These are phyloP conservation scores for Lachnellula arida DNA, from an alignment of 2,329 filamentous ascomycete species.

Conservation along the genomic window DNA sequence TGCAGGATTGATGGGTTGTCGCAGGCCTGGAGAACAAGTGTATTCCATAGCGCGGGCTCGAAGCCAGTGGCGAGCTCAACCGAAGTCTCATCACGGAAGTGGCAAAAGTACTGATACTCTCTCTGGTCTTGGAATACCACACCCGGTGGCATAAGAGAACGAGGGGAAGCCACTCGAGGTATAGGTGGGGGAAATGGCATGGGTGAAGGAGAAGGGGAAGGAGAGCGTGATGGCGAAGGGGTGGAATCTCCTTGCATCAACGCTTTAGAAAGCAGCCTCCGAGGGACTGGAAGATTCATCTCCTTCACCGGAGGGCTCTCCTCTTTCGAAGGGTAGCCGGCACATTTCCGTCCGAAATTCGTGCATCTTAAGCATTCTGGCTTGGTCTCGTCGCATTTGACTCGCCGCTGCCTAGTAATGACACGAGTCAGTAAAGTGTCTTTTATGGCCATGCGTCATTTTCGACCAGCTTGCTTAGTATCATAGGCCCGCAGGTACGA, in stretches of 20 bases:
- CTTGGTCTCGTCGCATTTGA: conserved; percentile 23
- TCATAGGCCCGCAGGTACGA: not conserved
- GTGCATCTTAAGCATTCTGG: conserved; percentile 20
- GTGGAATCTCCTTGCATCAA: not conserved
- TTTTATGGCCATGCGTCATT: not conserved
- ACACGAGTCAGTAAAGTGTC: not conserved
- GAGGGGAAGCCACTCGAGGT: not conserved
- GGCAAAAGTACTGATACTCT: conserved; percentile 20
- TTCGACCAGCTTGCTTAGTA: not conserved
- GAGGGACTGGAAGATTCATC: conserved; percentile 5
- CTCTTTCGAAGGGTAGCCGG: conserved; percentile 16
- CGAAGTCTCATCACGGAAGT: conserved; percentile 20
- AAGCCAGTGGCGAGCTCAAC: conserved; percentile 15
- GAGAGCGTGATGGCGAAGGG: conserved; percentile 1
- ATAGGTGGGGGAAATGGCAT: not conserved
- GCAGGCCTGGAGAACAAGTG: conserved; percentile 18
- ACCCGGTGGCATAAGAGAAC: conserved; percentile 2
- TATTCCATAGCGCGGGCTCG: conserved; percentile 17
- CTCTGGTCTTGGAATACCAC: conserved; percentile 15
- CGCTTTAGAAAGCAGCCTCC: conserved; percentile 9
- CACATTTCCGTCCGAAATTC: conserved; percentile 24
- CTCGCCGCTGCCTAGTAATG: conserved; percentile 8
- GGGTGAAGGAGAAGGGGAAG: conserved; percentile 4
- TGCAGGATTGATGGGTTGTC: conserved; percentile 17
- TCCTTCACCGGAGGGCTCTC: conserved; percentile 5